Evolutionary conservation across 495 filamentous ascomycete genomes (phyloP).

Genomic region (Trichoderma parareesei): DNA sequence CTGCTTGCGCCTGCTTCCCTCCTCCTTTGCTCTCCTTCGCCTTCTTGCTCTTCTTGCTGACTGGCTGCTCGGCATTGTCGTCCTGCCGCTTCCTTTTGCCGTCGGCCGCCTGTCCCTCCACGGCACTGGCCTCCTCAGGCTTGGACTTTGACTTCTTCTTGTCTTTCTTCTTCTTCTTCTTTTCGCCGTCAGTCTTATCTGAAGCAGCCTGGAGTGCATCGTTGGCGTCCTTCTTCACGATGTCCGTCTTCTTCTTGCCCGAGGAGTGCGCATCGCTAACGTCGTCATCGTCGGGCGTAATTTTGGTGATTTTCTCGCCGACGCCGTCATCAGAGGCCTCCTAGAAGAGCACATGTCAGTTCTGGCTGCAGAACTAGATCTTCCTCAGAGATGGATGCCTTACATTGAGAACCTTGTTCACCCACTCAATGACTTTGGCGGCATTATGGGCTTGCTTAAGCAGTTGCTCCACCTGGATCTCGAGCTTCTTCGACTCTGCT

Average conservation of each 20-base stretch:
- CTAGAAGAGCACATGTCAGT: not conserved
- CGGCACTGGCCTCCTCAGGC: not conserved
- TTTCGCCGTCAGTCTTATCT: conserved; percentile 13
- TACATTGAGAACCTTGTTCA: conserved; percentile 21
- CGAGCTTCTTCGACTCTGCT: conserved; percentile 16
- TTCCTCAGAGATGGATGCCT: conserved; percentile 16
- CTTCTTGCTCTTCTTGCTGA: conserved; percentile 15
- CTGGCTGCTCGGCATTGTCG: conserved; percentile 9
- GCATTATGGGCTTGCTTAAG: conserved; percentile 15
- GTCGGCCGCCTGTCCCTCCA: conserved; percentile 2
- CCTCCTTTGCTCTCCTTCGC: conserved; percentile 12
- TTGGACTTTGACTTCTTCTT: conserved; percentile 12
- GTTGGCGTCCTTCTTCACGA: conserved; percentile 6
- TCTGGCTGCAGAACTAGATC: conserved; percentile 12
- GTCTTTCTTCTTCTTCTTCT: conserved; percentile 10
- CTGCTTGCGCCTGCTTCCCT: conserved; percentile 13
- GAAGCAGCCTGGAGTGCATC: not conserved
- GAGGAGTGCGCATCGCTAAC: not conserved
- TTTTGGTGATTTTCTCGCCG: not conserved
- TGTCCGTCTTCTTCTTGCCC: not conserved
- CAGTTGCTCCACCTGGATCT: conserved; percentile 24
- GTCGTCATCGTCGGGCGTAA: not conserved
- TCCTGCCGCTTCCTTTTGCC: conserved; percentile 12
- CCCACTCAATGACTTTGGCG: conserved; percentile 19
- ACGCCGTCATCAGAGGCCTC: not conserved